Base-by-base conservation (phyloP, 1,284 basidiomycete genomes). In the Marasmius sp. region DNA sequence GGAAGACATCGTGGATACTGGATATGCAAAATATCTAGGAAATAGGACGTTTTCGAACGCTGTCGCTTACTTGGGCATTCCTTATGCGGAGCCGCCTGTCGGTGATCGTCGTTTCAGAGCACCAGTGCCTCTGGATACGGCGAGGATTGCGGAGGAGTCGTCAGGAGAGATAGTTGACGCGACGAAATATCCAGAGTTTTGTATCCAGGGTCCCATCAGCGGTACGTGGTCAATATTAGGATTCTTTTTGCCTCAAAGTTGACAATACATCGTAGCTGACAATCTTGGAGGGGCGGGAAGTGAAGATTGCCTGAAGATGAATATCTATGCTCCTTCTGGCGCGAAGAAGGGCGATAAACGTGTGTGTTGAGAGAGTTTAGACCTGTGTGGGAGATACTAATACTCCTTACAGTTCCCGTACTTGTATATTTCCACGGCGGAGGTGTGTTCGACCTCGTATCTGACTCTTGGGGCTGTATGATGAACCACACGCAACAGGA, bases 381-480 rank as follows among this genome's bases (percentile, higher is more conserved):
- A 36, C 4, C n/a, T 22, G 20, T 52, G 53, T 9, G 6, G 33
- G 7, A 7, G 16, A 20, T 14, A 18, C 18, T 39, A 18, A 58
- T 27, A 10, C 3, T 3, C 18, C 20, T 37, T 16, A 27, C n/a
- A 62, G 61, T 62, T 20, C 61, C 59, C 27, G 41, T 56, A 7
- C 53, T 91, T 33, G 81, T 86, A 2, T 89, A 87, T 68, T 85
- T 88, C 41, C 86, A 90, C 65, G 87, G 87, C 12, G 87, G 88
- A 70, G 83, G 82, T 81, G 34, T 60, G 54, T 49, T 18, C 16
- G 27, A 58, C 7, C 57, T 18, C 49, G n/a, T 64, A 59, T 47
- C 59, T 55, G 60, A 60, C 57, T n/a, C 58, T 18, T 20, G 12
- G 14, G 18, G 8, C 6, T 9, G 2, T 37, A 56, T 62, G 62